Base-by-base conservation (phyloP, 768 basidiomycete genomes). In the Solioccasus polychromus region DNA sequence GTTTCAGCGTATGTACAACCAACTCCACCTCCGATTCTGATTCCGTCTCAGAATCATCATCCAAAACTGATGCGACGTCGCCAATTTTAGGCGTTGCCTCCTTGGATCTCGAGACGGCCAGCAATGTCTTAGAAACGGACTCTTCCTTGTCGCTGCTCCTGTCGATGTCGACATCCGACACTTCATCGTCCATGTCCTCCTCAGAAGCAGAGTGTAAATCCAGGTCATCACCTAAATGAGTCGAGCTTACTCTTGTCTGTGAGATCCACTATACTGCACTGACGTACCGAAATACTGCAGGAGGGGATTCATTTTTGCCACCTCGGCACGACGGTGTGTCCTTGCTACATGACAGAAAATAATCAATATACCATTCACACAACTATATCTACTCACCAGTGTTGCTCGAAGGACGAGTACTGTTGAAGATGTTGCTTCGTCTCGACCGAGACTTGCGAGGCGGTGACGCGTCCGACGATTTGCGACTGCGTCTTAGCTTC, bases 151-250 rank as follows among this genome's bases (percentile, higher is more conserved):
- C 63, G 29, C 62, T 61, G 34, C 60, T 62, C 29, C 55, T 51
- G 28, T 58, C 51, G 17, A 54, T 54, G 22, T 51, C 54, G 10
- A 29, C 24, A 26, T 58, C 54, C 5, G 51, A 44, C 8, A 48
- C 51, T 3, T 58, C 53, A 17, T 59, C 64, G 8, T 48, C 54
- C 8, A 54, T 55, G 7, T 64, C 64, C 15, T 66, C 60, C 51
- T 80, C 79, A 8, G 75, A 77, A 18, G 72, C 79, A 22, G 79
- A 80, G 24, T 78, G 75, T 15, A 81, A 55, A 30, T 72, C 73
- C 30, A 82, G 53, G 35, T 74, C 68, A 46, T 68, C 56, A 7
- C 62, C 75, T 71, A 47, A 37, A 54, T 2, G 18, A 29, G 45
- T 14, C 7, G 14, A 40, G 15, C 18, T 50, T 26, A 48, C 28